Base-by-base conservation (phyloP, 1,284 basidiomycete genomes). In the Trametes sp. region DNA sequence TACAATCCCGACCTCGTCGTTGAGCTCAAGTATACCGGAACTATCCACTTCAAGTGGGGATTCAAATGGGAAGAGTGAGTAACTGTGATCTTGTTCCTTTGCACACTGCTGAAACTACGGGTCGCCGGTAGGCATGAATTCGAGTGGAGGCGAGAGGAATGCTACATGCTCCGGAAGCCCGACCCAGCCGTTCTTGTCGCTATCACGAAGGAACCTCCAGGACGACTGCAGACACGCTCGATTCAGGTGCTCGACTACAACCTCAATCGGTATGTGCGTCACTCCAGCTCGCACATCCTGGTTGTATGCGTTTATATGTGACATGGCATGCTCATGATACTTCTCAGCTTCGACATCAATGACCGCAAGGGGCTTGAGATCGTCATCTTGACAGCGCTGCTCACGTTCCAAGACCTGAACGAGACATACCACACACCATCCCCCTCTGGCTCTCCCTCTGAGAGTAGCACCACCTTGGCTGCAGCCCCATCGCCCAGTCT, bases 221-320 rank as follows among this genome's bases (percentile, higher is more conserved):
- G 88, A 8, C 82, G 86, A 38, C 78, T 89, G 50, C 89, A 86
- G 69, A 87, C 88, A 1, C 78, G 83, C 0, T 81, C 87, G 0
- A 80, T 94, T n/a, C 92, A 94, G 72, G 84, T 95, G n/a, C 79
- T 95, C 19, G 92, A 95, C 74, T 95, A 95, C 71, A 95, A 95
- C 70, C 79, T 68, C 33, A 60, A 59, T 21, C 24, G 67, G 67
- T 66, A 46, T 36, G 66, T 65, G 11, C 13, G 16, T 50, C 45
- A 11, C 31, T 33, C 31, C 11, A 11, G 31, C 31, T 33, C 31
- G 31, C 31, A 11, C 11, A 33, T 11, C 5, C 24, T 28, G 11
- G 21, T 8, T 13, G 21, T 46, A 16, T 46, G 11, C 45, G 0
- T 23, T n/a, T 45, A 9, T 13, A 45, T 23, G 2, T 11, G 11